These are phyloP conservation scores for Sclerotinia minor DNA, from an alignment of 2,329 filamentous ascomycete species.

Conservation along the genomic window DNA sequence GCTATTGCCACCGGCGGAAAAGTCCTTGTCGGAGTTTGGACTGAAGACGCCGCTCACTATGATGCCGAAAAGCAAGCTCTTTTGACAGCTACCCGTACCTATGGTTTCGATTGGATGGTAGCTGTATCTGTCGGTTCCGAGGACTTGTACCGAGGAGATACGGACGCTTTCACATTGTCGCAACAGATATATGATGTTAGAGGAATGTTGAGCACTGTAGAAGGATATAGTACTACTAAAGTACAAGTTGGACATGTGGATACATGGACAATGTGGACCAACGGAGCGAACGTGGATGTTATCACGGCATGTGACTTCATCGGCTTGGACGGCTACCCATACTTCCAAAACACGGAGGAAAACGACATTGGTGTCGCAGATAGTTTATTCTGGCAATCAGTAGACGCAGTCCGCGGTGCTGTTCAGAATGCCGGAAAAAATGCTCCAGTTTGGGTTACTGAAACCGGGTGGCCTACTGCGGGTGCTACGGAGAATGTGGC, in stretches of 20 bases:
- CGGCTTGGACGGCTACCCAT: slow-evolving; percentile 66
- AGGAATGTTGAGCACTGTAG: slow-evolving; percentile 51
- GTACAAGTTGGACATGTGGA: slow-evolving; percentile 64
- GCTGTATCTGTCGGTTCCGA: slow-evolving; percentile 64
- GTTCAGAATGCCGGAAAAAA: slow-evolving; percentile 48
- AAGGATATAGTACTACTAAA: slow-evolving; percentile 52
- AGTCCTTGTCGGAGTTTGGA: slow-evolving; percentile 66
- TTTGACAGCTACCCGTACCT: slow-evolving; percentile 54
- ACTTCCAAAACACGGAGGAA: slow-evolving; percentile 59
- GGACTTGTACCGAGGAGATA: slow-evolving; percentile 62
- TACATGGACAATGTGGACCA: slow-evolving; percentile 65
- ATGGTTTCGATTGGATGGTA: slow-evolving; percentile 61
- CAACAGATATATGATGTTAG: slow-evolving; percentile 52
- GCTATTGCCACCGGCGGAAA: slow-evolving; percentile 60
- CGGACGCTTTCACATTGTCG: slow-evolving; percentile 28
- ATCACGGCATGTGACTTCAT: slow-evolving; percentile 64
- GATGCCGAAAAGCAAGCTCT: slow-evolving; percentile 61
- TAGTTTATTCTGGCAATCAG: slow-evolving; percentile 52
- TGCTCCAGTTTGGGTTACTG: slow-evolving; percentile 61
- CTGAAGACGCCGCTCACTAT: slow-evolving; percentile 56
- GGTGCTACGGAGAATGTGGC: slow-evolving; percentile 57
- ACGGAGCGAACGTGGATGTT: slow-evolving; percentile 59
- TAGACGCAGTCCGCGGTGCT: slow-evolving; percentile 39
- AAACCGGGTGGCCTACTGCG: slow-evolving; percentile 64
- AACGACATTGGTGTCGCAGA: slow-evolving; percentile 57